Evolutionary conservation across 805 yeast species (phyloP).

Genomic region (Yamadazyma philogaea): DNA sequence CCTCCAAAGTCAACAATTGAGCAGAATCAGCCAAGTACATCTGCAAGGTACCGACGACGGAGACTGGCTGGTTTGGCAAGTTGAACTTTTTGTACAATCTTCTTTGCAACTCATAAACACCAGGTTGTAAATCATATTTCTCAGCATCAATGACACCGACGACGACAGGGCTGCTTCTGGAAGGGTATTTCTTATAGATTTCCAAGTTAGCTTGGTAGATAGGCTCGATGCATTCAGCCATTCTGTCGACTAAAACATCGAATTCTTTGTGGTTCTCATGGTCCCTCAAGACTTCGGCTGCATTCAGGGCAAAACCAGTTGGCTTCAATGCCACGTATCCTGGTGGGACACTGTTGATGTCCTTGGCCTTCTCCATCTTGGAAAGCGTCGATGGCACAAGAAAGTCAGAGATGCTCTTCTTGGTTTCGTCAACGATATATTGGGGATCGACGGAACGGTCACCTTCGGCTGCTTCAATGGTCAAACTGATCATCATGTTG

Average conservation of each 20-base stretch:
- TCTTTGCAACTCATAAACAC: constrained; percentile 88
- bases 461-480: constrained; percentile 92
- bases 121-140: constrained; percentile 81
- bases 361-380: constrained; percentile 47
- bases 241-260: constrained; percentile 60
- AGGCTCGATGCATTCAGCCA: constrained; percentile 59
- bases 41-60: constrained; percentile 89
- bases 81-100: constrained; percentile 73
- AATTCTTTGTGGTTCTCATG: constrained; percentile 49
- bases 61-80: constrained; percentile 51
- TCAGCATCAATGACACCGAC: constrained; percentile 89
- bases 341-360: constrained; percentile 72
- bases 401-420: constrained; percentile 62
- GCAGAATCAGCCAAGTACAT: constrained; percentile 79
- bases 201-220: constrained; percentile 50
- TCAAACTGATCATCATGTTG: constrained; percentile 92
- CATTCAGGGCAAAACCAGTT: constrained; percentile 78
- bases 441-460: constrained; percentile 57
- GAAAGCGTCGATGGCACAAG: constrained; percentile 67
- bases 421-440: constrained; percentile 60
- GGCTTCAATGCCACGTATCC: constrained; percentile 94
- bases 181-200: constrained; percentile 52
- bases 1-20: constrained; percentile 59
- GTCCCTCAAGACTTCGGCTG: constrained; percentile 64
- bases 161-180: constrained; percentile 67